Evolutionary conservation across 306 rosid genomes (phyloP).

Genomic region (Prunus salicina): DNA sequence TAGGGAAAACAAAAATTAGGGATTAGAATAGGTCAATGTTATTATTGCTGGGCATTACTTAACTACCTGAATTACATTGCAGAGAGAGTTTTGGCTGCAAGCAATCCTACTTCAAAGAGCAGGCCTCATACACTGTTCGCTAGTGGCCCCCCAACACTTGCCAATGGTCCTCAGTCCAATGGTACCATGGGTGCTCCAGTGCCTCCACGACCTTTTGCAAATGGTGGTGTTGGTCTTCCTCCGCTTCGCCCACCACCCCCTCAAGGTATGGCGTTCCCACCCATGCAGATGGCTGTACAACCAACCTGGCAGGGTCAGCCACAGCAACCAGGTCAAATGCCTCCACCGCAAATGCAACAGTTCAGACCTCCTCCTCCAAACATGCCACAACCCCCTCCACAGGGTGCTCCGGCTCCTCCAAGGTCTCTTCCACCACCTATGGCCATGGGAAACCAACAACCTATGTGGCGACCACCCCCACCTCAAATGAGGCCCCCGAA

Average conservation of each 20-base stretch:
- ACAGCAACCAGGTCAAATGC: conserved; percentile 82
- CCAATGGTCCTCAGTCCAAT: conserved; percentile 63
- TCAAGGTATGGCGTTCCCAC: conserved; percentile 64
- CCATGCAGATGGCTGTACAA: conserved; percentile 60
- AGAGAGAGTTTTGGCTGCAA: conserved; percentile 98
- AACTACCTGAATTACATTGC: conserved; percentile 22
- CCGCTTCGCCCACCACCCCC: conserved; percentile 80
- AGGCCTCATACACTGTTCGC: conserved; percentile 96
- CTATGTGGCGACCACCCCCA: conserved; percentile 75
- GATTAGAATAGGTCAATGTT: neutral
- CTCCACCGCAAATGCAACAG: conserved; percentile 76
- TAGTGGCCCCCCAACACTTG: conserved; percentile 86
- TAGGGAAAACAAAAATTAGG: neutral
- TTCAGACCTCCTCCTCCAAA: conserved; percentile 71
- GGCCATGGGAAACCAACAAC: conserved; percentile 76
- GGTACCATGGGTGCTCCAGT: conserved; percentile 45
- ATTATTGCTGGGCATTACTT: neutral
- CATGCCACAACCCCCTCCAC: conserved; percentile 86
- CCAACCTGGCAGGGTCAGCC: conserved; percentile 76
- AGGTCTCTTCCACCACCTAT: conserved; percentile 87
- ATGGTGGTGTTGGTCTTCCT: conserved; percentile 63
- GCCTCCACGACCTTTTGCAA: conserved; percentile 84
- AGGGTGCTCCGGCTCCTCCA: conserved; percentile 47
- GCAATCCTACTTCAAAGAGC: conserved; percentile 89
- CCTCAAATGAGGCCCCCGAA: conserved; percentile 62